Percentiles rank a stretch among this genome's conserved stretches.
Evolutionary conservation across 176 grass and related monocot species (phyloP).

Genomic region (Carex scoparia): DNA sequence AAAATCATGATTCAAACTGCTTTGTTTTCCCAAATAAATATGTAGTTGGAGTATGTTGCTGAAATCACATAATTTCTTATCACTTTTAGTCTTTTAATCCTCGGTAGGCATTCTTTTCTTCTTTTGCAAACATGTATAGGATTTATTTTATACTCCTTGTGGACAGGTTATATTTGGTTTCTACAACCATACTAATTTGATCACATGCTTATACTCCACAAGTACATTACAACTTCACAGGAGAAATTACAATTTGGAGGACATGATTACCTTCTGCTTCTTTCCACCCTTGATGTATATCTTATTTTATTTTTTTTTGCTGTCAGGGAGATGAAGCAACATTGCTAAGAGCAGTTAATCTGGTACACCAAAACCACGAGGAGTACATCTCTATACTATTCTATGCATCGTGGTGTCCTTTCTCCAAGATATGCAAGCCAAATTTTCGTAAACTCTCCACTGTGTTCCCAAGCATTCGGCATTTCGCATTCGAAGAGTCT

Average conservation of each 20-base stretch:
- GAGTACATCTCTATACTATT: conserved; percentile 84
- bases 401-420: conserved; percentile 97
- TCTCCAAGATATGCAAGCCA: conserved; percentile 82
- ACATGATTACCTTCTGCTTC: background rate
- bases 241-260: background rate
- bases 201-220: background rate
- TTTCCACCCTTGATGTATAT: conserved; percentile 1
- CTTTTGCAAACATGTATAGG: conserved; percentile 16
- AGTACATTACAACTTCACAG: background rate
- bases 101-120: conserved; percentile 1
- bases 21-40: background rate
- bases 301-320: background rate
- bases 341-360: conserved; percentile 61
- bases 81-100: background rate
- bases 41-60: conserved; percentile 2
- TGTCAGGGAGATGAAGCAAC: conserved; percentile 74
- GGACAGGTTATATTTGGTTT: background rate
- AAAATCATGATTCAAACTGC: conserved; percentile 11
- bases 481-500: conserved; percentile 95
- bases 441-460: conserved; percentile 54
- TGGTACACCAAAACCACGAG: conserved; percentile 66
- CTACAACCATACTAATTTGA: background rate
- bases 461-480: conserved; percentile 66
- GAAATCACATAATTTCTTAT: background rate
- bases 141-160: conserved; percentile 10